phyloP scores from a whole-genome alignment of 139 green algal genomes.

The Volvox reticuliferus region DNA sequence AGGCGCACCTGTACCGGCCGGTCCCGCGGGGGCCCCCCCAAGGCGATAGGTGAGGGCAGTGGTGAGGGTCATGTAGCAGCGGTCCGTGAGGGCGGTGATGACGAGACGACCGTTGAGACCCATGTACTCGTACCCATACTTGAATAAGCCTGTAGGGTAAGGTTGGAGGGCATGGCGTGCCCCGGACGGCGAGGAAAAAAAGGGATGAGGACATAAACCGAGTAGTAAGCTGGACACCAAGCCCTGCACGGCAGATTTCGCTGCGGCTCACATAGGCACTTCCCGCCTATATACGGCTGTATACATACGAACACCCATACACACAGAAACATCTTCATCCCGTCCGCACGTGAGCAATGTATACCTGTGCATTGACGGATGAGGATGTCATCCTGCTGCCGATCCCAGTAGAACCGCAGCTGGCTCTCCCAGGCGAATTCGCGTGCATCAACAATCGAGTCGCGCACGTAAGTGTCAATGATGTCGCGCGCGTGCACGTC shows the following conservation, averaged over 20 bases:
- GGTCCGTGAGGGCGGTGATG: constrained; percentile 88
- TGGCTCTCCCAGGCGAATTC: constrained; percentile 92
- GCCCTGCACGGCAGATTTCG: too few species aligned
- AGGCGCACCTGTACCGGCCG: constrained; percentile 78
- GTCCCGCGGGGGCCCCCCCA: constrained; percentile 83
- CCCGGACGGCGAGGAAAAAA: too few species aligned
- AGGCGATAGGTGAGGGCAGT: constrained; percentile 86
- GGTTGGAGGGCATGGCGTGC: background rate
- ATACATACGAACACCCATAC: too few species aligned
- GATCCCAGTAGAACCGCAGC: constrained; percentile 89
- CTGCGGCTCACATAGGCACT: too few species aligned
- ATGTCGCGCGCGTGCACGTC: constrained; percentile 92
- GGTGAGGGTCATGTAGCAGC: constrained; percentile 93
- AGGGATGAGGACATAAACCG: too few species aligned
- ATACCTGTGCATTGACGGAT: constrained; percentile 85
- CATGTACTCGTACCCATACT: constrained; percentile 91
- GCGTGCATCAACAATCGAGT: constrained; percentile 85
- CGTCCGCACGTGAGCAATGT: background rate
- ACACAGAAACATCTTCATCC: too few species aligned
- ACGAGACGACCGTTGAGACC: constrained; percentile 88
- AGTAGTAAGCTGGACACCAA: too few species aligned
- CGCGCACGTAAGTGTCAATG: constrained; percentile 86
- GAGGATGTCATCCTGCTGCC: constrained; percentile 79
- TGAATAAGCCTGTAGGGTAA: constrained; percentile 69
- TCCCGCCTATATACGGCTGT: too few species aligned